Base-by-base conservation (phyloP, 2,329 filamentous ascomycete species). In the Anisogramma anomala region DNA sequence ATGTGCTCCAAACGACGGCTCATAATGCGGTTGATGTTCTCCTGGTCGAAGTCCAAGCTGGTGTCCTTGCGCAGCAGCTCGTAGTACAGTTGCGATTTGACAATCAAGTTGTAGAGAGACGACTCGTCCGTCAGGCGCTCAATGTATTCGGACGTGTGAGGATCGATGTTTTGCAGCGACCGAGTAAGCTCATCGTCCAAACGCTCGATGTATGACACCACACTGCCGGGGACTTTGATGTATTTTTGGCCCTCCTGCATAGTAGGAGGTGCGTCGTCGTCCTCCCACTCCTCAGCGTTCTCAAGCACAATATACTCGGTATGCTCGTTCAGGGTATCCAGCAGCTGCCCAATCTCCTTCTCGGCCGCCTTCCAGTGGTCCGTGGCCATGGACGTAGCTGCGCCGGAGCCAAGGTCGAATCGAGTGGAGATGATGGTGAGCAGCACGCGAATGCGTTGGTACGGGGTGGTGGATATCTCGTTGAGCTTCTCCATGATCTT, bases 131-230 rank as follows among this genome's bases (percentile, higher is more conserved):
- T 82, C 46, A 98, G 69, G 45, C 93, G 79, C 60, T 98, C 91
- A 48, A 98, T 94, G 59, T 98, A 98, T 67, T 98, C 91, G 22
- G 91, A 91, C 30, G 91, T 98, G 66, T 98, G 91, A 43, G 91
- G 93, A 60, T 98, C 91, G 57, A 98, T 95, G 64, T 82, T 84
- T 65, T 98, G 91, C 39, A 98, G 73, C n/a, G 91, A 95, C 54
- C 91, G 82, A 47, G 85, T 94, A 49, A 98, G 84, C 68, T 98
- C 93, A 57, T 98, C 91, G 56, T 98, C 91, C 15, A 98, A 75
- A 57, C 91, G 77, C 72, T 98, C 91, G 23, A 94, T 78, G 58
- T 89, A 93, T 0, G 91, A 96, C 33, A 95, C 85, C 47, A 96
- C 71, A 68, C 86, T 95, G 58, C 91, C 93, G 15, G 91, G 85